phyloP scores from a whole-genome alignment of 2,329 filamentous ascomycete genomes.

The Cercospora berteroae region DNA sequence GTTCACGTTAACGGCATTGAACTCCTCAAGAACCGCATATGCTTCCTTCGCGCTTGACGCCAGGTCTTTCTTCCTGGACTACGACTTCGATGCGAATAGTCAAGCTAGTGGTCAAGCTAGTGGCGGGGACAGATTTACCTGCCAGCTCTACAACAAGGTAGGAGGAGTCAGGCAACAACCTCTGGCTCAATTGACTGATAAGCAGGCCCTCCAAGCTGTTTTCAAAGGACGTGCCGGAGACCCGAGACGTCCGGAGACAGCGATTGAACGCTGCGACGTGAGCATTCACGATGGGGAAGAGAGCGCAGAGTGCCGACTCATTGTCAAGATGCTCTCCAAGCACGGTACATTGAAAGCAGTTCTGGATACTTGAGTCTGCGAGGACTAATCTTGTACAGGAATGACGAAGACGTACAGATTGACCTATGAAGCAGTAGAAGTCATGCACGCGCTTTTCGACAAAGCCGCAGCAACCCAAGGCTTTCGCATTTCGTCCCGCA shows the following conservation, averaged over 20 bases:
- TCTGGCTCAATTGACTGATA: neutral
- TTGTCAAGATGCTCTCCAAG: conserved; percentile 70
- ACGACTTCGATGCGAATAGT: conserved; percentile 54
- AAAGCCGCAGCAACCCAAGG: conserved; percentile 62
- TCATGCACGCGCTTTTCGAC: conserved; percentile 74
- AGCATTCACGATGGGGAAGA: conserved; percentile 68
- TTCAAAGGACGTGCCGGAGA: conserved; percentile 69
- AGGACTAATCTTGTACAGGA: conserved; percentile 44
- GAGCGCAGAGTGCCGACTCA: conserved; percentile 67
- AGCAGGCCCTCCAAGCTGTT: conserved; percentile 60
- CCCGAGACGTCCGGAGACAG: conserved; percentile 63
- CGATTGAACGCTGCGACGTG: conserved; percentile 73
- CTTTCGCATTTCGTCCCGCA: conserved; percentile 70
- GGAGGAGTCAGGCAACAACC: conserved; percentile 12
- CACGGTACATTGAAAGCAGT: conserved; percentile 54
- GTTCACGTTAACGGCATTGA: conserved; percentile 73
- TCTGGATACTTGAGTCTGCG: conserved; percentile 4
- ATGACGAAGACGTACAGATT: conserved; percentile 75
- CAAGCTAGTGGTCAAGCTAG: conserved; percentile 24
- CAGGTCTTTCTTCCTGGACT: conserved; percentile 69
- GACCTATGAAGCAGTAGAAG: conserved; percentile 70
- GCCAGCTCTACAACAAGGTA: conserved; percentile 70
- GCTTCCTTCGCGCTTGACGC: conserved; percentile 68
- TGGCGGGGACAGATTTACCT: conserved; percentile 59
- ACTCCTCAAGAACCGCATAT: conserved; percentile 78